Base-by-base conservation (phyloP, 164 flowering plant species). In the Sedum album region DNA sequence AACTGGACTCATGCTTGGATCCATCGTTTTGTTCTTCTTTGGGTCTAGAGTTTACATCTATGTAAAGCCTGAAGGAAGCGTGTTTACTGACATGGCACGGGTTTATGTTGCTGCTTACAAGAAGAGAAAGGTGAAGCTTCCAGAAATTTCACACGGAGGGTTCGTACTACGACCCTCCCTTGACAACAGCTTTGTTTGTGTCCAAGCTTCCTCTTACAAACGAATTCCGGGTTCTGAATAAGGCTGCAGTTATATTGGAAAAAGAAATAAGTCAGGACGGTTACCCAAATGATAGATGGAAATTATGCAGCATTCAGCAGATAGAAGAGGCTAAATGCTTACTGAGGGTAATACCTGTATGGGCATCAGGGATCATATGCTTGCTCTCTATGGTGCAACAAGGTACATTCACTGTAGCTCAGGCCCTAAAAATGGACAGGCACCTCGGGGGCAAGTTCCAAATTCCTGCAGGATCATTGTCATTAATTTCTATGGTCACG, bases 401-500 rank as follows among this genome's bases (percentile, higher is more conserved):
- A 73, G 75, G 76, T 10, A 90, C 96, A 21, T 88, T 86, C 77
- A 82, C 83, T 0, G 72, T 88, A 0, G 71, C 77, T 2, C 96
- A 90, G 77, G 91, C 91, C 65, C 26, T 79, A n/a, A 77, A 75
- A 75, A 86, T 90, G 93, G 80, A 85, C 77, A 75, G 91, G 4
- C 89, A 84, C 73, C 67, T 90, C 0, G 86, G 89, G 0, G 81
- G 83, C 21, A 72, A 81, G 0, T 88, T 90, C 68, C 72, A 86
- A 64, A 74, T 90, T 74, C 96, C 96, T 0, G 62, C 96, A 0
- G 91, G 86, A 5, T 80, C 91, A 11, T 44, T 90, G 13, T 13
- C 28, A 1, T 75, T 84, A 36, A 76, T 90, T 35, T 81, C 91
- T 0, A 67, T 86, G 82, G 46, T 88, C 72, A 80, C 88, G 0